Evolutionary conservation across 2,329 filamentous ascomycete genomes (phyloP), one percentile per base, ranked within the genome.

Genomic region (Alternaria consortialis): DNA sequence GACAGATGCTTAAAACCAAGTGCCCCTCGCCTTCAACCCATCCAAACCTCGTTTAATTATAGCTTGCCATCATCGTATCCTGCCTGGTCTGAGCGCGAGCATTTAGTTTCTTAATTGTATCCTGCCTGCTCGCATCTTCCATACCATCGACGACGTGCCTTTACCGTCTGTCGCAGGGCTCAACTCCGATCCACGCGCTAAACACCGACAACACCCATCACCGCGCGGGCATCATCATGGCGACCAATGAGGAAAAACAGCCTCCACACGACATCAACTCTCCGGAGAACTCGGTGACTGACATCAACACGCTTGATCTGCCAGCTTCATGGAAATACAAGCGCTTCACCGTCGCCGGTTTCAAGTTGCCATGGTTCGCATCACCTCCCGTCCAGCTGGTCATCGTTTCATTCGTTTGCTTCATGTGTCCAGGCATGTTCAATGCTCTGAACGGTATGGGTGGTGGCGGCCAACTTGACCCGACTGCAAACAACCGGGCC

Each of bases 401-500:
- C 52, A 78, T 85, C 48, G 82, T 85, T 31, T 80, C 83, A 42
- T 79, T 84, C 43, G 83, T 84, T 54, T 85, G 83, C 77, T 85
- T 85, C 79, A 71, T 85, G 72, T 85, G 83, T 66, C 83, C 83
- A 46, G 83, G 82, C 72, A 85, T 85, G 83, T 85, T 82, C 77
- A 85, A 85, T 67, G 83, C 83, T 27, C 69, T 85, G 67, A 81
- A 80, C 60, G 83, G 83, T 58, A 82, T 85, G 74, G 83, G 83
- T 48, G 83, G 83, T 27, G 83, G 80, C 50, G 83, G 83, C 48
- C 81, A 83, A 74, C 69, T 83, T 50, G 79, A 82, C 60, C 66
- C 77, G 6, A 84, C 81, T 25, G 88, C 86, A 58, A 84, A 86
- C 69, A 90, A 90, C 76, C 85, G 90, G 69, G 87, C 90, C 71